Evolutionary conservation across 148 eudicot genomes (phyloP).

Genomic region (Camellia lanceoleosa): DNA sequence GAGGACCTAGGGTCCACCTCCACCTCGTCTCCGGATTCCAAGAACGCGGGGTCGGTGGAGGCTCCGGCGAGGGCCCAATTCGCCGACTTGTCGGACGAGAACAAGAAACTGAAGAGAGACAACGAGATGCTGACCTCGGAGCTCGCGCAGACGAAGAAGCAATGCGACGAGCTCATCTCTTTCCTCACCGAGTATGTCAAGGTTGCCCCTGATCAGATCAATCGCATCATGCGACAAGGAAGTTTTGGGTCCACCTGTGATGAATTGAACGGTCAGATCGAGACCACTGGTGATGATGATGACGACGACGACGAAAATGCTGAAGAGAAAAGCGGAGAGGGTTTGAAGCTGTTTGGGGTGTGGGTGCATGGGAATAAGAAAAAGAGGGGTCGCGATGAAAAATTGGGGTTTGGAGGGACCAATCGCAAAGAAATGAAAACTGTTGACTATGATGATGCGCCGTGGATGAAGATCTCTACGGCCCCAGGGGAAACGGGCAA

Average conservation of each 20-base stretch:
- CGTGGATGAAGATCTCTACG: conserved; percentile 40
- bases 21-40: conserved; percentile 63
- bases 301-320: conserved; percentile 35
- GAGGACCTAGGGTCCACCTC: conserved; percentile 71
- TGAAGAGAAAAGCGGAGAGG: conserved; percentile 19
- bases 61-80: conserved; percentile 33
- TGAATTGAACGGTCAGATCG: conserved; percentile 21
- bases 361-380: conserved; percentile 37
- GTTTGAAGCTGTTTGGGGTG: conserved; percentile 49
- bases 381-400: conserved; percentile 42
- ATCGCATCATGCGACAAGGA: conserved; percentile 39
- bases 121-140: conserved; percentile 63
- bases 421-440: conserved; percentile 41
- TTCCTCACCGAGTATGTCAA: conserved; percentile 45
- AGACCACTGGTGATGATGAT: background rate
- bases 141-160: conserved; percentile 61
- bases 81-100: conserved; percentile 55
- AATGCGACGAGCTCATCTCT: conserved; percentile 58
- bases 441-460: conserved; percentile 21
- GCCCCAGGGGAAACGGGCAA: conserved; percentile 36
- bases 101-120: conserved; percentile 62
- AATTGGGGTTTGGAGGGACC: conserved; percentile 29
- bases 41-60: conserved; percentile 28
- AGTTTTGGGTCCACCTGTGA: conserved; percentile 18
- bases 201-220: conserved; percentile 55